A percentile compares a stretch with the other conserved stretches of the same genome.
phyloP scores from a whole-genome alignment of 345 rosid species.

The Salix purpurea region DNA sequence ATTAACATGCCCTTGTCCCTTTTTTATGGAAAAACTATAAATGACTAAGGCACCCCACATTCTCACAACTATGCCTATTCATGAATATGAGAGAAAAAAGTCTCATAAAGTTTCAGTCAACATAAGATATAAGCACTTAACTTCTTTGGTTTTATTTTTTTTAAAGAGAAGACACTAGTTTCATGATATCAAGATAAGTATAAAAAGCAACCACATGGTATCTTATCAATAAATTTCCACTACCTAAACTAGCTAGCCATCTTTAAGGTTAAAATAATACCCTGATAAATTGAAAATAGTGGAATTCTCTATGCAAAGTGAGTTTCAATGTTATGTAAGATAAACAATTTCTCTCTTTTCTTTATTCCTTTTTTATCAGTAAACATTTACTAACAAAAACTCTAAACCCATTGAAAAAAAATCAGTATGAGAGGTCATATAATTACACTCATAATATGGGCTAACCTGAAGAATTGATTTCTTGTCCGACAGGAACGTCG shows the following conservation, averaged over 20 bases:
- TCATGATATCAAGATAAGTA: not conserved
- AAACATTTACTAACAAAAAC: not conserved
- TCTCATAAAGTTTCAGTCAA: not conserved
- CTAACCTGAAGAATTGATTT: constrained; percentile 84
- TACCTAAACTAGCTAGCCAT: not conserved
- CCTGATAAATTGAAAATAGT: not conserved
- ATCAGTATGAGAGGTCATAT: not conserved
- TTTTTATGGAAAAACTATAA: not conserved
- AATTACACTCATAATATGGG: constrained; percentile 3
- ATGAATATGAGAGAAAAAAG: not conserved
- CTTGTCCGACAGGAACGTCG: constrained; percentile 94
- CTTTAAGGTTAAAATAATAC: not conserved
- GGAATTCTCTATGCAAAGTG: not conserved
- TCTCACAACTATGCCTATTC: not conserved
- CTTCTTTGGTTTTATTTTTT: not conserved
- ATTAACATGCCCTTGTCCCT: not conserved
- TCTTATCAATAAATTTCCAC: not conserved
- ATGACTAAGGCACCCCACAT: not conserved
- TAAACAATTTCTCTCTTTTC: not conserved
- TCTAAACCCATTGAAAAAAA: not conserved
- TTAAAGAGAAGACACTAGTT: not conserved
- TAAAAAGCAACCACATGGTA: not conserved
- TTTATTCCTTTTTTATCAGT: not conserved
- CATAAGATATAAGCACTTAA: not conserved
- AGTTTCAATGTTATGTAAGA: not conserved